These are phyloP conservation scores for Fusarium buxicola DNA, from an alignment of 2,329 filamentous ascomycete species.

Conservation along the genomic window DNA sequence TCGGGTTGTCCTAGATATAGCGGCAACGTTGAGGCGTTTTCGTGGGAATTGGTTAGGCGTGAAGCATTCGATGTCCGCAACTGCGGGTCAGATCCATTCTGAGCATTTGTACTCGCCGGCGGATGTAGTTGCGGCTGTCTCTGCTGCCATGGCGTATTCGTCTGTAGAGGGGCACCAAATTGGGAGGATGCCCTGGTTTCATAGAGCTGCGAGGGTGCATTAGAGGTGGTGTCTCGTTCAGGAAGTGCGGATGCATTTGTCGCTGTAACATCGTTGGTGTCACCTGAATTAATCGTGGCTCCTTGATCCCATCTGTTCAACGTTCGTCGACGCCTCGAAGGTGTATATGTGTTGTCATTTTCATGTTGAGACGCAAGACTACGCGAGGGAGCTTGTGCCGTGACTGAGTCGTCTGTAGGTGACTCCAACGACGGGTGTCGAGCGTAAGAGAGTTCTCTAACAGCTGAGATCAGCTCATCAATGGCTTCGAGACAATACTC, in stretches of 20 bases:
- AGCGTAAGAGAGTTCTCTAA: slow-evolving; percentile 43
- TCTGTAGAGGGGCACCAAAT: background rate
- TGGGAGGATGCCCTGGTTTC: background rate
- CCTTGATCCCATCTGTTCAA: background rate
- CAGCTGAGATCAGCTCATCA: slow-evolving; percentile 47
- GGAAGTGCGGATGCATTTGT: background rate
- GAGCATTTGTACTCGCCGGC: background rate
- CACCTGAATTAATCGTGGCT: background rate
- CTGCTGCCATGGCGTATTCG: slow-evolving; percentile 1
- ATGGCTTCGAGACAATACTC: slow-evolving; percentile 50
- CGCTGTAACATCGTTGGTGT: background rate
- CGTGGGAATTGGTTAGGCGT: background rate
- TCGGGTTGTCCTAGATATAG: background rate
- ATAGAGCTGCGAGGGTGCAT: background rate
- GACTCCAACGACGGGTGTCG: slow-evolving; percentile 22
- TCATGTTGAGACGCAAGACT: background rate
- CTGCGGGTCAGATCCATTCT: slow-evolving; percentile 1
- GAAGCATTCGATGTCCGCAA: background rate
- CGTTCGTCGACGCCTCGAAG: slow-evolving; percentile 16
- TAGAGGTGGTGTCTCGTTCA: background rate
- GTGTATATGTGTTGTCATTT: background rate
- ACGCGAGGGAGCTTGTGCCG: slow-evolving; percentile 5
- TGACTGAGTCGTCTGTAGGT: slow-evolving; percentile 20
- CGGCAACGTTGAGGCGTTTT: background rate
- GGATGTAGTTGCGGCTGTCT: slow-evolving; percentile 7